Evolutionary conservation across 495 filamentous ascomycete genomes (phyloP), one percentile per base, ranked within the genome.

Genomic region (Pyrenula aspistea): DNA sequence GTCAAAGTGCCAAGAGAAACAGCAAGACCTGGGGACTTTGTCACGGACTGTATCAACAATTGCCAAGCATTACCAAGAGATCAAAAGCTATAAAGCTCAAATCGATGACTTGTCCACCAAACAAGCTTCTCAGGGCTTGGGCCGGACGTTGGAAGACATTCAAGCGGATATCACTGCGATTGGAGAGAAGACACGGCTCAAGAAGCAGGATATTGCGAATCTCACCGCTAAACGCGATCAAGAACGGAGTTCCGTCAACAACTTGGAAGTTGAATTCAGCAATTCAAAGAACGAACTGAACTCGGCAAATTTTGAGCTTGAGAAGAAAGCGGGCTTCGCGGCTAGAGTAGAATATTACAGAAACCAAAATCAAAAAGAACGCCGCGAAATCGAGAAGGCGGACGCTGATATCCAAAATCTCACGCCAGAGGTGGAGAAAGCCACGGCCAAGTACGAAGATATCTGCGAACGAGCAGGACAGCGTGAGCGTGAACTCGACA

Each of bases 91-190:
- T 51, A 76, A 86, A 61, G 71, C 71, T 55, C 84, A 95, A 63
- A 83, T 94, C 53, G 73, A 83, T 58, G 80, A 87, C 53, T 74
- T 91, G 24, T 73, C 79, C 11, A 78, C 79, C 8, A 88, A 91
- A 57, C 82, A 95, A 61, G 80, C 84, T 53, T 80, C 85, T 15
- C 69, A 75, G 59, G 81, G 82, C 1, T 62, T 77, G 15, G 72
- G 79, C 2, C 82, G 85, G 58, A 86, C 86, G 4, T 71, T 89
- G 19, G 86, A 96, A 53, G 88, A 95, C 59, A 88, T 97, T 57
- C 87, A 91, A 60, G 80, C 86, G 15, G 79, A 93, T 53, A 81
- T 88, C 55, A 78, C 81, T 21, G 66, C 72, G 24, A 77, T 84
- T 60, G 78, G 77, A n/a, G 89, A 91, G 58, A 81, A 87, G 63